Percentiles rank a stretch among this genome's conserved stretches.
These are phyloP conservation scores for Lagenaria siceraria DNA, from an alignment of 306 rosid species.

Conservation along the genomic window DNA sequence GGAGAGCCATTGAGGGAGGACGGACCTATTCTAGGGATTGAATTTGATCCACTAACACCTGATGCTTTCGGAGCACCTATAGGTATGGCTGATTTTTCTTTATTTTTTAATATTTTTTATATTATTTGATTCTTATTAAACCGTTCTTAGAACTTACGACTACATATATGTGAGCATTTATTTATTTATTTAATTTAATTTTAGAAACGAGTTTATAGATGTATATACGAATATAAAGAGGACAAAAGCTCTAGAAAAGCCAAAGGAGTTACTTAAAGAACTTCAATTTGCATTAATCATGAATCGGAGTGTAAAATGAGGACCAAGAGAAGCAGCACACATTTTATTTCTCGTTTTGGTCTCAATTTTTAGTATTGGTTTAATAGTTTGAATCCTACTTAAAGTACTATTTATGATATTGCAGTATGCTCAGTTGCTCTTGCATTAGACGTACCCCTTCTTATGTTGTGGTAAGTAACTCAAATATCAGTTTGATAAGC, in stretches of 20 bases:
- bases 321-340: background rate
- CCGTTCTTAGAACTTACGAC: slow-evolving; percentile 2
- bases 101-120: background rate
- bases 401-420: background rate
- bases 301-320: background rate
- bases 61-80: slow-evolving; percentile 95
- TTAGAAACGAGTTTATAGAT: background rate
- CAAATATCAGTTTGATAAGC: background rate
- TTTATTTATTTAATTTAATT: background rate
- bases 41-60: slow-evolving; percentile 89
- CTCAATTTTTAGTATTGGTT: background rate
- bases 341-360: background rate
- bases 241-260: background rate
- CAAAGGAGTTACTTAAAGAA: background rate
- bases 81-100: slow-evolving; percentile 29
- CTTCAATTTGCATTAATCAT: background rate
- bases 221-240: background rate
- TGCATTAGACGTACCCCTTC: background rate
- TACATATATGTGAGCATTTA: background rate
- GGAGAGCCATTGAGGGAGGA: slow-evolving; percentile 91
- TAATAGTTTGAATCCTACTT: background rate
- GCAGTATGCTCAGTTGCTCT: background rate
- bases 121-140: background rate
- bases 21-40: slow-evolving; percentile 81
- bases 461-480: background rate